Percentiles rank a stretch among this genome's conserved stretches.
phyloP scores from a whole-genome alignment of 495 filamentous ascomycete genomes.

The Penicillium goetzii region DNA sequence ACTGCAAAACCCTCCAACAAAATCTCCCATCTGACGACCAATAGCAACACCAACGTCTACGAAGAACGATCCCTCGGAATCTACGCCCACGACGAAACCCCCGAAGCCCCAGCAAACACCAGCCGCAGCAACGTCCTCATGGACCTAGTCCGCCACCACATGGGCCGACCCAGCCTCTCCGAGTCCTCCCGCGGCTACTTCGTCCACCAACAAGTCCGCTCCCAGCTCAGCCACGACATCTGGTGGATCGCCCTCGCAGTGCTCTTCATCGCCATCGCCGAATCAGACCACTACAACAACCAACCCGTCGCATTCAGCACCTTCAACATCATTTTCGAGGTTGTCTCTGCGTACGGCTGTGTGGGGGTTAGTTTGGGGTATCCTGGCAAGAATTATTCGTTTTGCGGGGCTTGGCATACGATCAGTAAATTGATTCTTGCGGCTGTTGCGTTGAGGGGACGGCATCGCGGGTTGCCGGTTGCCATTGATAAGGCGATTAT shows the following conservation, averaged over 20 bases:
- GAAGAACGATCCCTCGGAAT: conserved; percentile 75
- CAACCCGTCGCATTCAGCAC: conserved; percentile 73
- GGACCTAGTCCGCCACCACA: conserved; percentile 31
- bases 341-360: conserved; percentile 82
- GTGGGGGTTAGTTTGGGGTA: conserved; percentile 79
- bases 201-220: conserved; percentile 67
- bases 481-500: conserved; percentile 80
- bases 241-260: conserved; percentile 83
- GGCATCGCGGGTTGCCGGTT: conserved; percentile 80
- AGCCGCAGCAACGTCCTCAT: conserved; percentile 29
- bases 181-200: conserved; percentile 55
- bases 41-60: conserved; percentile 72
- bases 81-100: conserved; percentile 51
- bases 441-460: conserved; percentile 75
- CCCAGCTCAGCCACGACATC: conserved; percentile 82
- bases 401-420: conserved; percentile 71
- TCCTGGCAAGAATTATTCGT: conserved; percentile 68
- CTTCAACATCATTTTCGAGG: conserved; percentile 87
- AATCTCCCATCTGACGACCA: neutral
- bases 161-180: conserved; percentile 34
- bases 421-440: conserved; percentile 77
- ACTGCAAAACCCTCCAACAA: neutral
- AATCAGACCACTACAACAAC: conserved; percentile 64
- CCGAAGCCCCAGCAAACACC: conserved; percentile 22
- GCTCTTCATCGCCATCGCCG: conserved; percentile 73